Base-by-base conservation (phyloP, 768 basidiomycete genomes). In the Cyclocybe cylindracea region DNA sequence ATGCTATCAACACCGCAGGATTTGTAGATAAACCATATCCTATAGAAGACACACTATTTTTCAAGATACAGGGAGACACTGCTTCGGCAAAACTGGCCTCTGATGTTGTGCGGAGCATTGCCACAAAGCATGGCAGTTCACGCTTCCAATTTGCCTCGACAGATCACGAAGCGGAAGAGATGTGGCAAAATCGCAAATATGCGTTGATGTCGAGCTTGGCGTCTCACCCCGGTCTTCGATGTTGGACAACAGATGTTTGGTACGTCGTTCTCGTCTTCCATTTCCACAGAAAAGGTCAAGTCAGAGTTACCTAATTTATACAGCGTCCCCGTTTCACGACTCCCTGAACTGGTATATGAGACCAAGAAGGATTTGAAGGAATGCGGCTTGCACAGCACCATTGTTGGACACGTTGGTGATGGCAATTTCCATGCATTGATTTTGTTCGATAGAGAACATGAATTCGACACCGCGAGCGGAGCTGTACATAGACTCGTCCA, bases 181-280 rank as follows among this genome's bases (percentile, higher is more conserved):
- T 96, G 6, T 96, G 94, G 89, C 80, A 87, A 61, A 87, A 89
- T 63, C 80, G 94, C 41, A 96, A 96, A 69, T 87, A 91, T 61
- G 87, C 89, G 4, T 67, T 94, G 36, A 87, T 80, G 73, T 85
- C 84, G 19, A 86, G 84, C 18, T 58, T 93, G 54, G 82, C 82
- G 3, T 73, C 83, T 3, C 64, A 82, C 46, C 86, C 87, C 10
- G 89, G 82, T 8, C 70, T 74, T 13, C 81, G 80, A 38, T 84
- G 82, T 54, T 94, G 91, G 92, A 88, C 85, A 18, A 96, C 94
- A 1, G 93, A 94, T 67, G 93, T 94, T 29, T 95, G 94, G 91
- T 91, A 68, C 51, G 73, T 66, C 16, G 16, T 9, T 18, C n/a
- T 24, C 24, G 24, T 24, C 11, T 10, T 43, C 36, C 41, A 39